Evolutionary conservation across 2,329 filamentous ascomycete species (phyloP).

Genomic region (Rutstroemia sydowiana): DNA sequence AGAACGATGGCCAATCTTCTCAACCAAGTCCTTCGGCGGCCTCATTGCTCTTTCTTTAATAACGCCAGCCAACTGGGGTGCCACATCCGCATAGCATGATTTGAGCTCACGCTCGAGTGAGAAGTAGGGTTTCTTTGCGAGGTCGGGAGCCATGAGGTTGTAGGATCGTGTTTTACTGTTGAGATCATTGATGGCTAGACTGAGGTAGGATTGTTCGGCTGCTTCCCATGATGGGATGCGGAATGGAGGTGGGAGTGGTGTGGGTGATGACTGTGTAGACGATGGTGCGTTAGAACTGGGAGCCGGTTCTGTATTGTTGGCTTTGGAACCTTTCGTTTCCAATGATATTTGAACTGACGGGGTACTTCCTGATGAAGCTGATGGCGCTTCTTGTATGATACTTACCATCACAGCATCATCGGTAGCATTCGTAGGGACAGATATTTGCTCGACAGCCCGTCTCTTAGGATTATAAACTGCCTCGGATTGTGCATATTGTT

Average conservation of each 20-base stretch:
- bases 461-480: constrained; percentile 51
- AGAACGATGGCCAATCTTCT: constrained; percentile 36
- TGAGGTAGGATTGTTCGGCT: constrained; percentile 67
- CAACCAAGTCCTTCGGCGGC: constrained; percentile 35
- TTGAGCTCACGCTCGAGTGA: constrained; percentile 73
- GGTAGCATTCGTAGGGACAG: constrained; percentile 40
- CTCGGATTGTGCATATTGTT: constrained; percentile 71
- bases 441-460: constrained; percentile 39
- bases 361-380: constrained; percentile 10
- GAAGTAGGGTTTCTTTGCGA: constrained; percentile 91
- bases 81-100: constrained; percentile 78
- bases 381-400: constrained; percentile 33
- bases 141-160: constrained; percentile 86
- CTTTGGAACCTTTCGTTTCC: constrained; percentile 13
- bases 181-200: constrained; percentile 66
- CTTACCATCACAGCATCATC: constrained; percentile 43
- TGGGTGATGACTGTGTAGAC: constrained; percentile 13
- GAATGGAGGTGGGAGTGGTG: constrained; percentile 50
- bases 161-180: constrained; percentile 80
- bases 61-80: constrained; percentile 63
- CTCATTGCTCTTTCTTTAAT: constrained; percentile 61
- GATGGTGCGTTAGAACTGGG: constrained; percentile 2
- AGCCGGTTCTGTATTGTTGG: constrained; percentile 1
- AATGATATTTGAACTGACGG: constrained; percentile 14
- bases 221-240: constrained; percentile 71